A percentile compares a stretch with the other conserved stretches of the same genome.
Evolutionary conservation across 768 basidiomycete species (phyloP).

Genomic region (Coprinopsis marcescibilis): DNA sequence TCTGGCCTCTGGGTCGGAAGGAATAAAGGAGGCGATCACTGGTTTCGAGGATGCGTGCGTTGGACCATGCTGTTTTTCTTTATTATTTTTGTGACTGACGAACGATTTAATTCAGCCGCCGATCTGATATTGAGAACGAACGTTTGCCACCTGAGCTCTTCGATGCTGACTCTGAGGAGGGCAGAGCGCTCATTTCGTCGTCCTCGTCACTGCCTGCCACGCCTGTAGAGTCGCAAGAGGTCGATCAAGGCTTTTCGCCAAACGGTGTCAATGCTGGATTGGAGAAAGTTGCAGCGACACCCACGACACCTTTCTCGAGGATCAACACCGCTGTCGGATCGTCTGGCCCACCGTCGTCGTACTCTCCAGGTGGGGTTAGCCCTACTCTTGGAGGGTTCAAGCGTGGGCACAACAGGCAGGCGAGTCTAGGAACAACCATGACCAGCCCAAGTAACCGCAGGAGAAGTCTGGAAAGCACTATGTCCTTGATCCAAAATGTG

Average conservation of each 20-base stretch:
- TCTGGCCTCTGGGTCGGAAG: conserved; percentile 84
- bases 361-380: conserved; percentile 31
- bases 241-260: conserved; percentile 39
- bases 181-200: conserved; percentile 50
- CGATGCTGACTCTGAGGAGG: conserved; percentile 71
- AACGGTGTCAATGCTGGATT: conserved; percentile 42
- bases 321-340: conserved; percentile 24
- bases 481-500: conserved; percentile 90
- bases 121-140: conserved; percentile 98
- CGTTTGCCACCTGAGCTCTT: conserved; percentile 94
- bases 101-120: conserved; percentile 52
- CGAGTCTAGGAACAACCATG: conserved; percentile 90
- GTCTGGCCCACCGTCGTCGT: conserved; percentile 21
- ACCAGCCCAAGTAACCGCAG: conserved; percentile 91
- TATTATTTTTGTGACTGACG: background rate
- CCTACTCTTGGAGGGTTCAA: conserved; percentile 50
- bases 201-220: conserved; percentile 42
- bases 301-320: conserved; percentile 20
- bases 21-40: conserved; percentile 90
- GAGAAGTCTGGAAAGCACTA: conserved; percentile 91
- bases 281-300: conserved; percentile 31
- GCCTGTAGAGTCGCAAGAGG: conserved; percentile 40
- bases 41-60: conserved; percentile 95
- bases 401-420: conserved; percentile 69
- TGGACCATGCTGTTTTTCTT: background rate